phyloP scores from a whole-genome alignment of 257 asterid genomes.

The Handroanthus guayacan region DNA sequence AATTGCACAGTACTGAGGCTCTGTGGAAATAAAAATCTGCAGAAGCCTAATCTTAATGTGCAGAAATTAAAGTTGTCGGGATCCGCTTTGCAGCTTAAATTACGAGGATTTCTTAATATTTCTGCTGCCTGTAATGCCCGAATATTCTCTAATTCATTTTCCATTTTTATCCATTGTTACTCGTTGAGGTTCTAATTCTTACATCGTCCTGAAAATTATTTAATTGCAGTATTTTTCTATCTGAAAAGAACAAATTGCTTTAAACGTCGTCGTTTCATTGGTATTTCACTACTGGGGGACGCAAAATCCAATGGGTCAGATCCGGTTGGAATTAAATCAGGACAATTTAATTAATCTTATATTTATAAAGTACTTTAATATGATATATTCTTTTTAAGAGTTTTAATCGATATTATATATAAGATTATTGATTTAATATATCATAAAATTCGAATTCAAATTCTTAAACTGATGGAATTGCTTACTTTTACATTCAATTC shows the following conservation, averaged over 20 bases:
- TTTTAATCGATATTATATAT: no score
- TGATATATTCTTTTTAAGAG: no score
- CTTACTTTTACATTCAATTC: no score
- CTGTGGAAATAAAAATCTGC: slow-evolving; percentile 37
- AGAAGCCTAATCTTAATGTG: slow-evolving; percentile 43
- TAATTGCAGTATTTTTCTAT: neutral
- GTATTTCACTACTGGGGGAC: no score
- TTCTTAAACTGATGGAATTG: no score
- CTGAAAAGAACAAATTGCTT: neutral
- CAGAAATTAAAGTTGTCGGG: slow-evolving; percentile 43
- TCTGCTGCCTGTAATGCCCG: slow-evolving; percentile 62
- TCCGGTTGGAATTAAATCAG: no score
- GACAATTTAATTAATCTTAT: no score
- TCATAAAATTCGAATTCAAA: no score
- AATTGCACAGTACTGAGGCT: slow-evolving; percentile 54
- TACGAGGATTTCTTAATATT: slow-evolving; percentile 23
- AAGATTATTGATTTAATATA: no score
- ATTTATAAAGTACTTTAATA: no score
- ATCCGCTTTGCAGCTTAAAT: slow-evolving; percentile 61
- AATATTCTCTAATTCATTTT: slow-evolving; percentile 19
- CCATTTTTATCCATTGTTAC: neutral
- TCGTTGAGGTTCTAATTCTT: no score
- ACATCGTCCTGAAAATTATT: neutral
- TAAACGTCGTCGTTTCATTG: neutral
- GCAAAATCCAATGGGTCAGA: no score